Base-by-base conservation (phyloP, 164 flowering plant species). In the Magnolia sinica region DNA sequence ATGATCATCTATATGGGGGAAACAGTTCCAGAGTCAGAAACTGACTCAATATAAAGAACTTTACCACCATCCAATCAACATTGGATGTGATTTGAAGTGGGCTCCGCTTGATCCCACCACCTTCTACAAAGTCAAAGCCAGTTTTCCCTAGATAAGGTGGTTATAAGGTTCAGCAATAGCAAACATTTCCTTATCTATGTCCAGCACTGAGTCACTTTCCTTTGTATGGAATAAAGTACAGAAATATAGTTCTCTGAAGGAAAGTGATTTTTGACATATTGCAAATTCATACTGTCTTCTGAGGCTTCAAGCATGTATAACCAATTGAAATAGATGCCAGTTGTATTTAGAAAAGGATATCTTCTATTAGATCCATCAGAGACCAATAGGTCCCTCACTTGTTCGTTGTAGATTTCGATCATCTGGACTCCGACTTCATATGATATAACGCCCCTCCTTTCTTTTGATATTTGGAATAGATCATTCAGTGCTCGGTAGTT, bases 341-440 rank as follows among this genome's bases (percentile, higher is more conserved):
- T 3, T 74, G 7, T 27, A 49, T 31, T 55, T 1, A 64, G 23
- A 18, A 74, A 88, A 93, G 94, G 98, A 95, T 95, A 95, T 95
- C 93, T 87, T 87, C 86, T 89, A 50, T 77, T 83, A 13, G 92
- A 83, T 64, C 97, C 94, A 84, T 95, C 93, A 71, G 83, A 76
- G 58, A 89, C 91, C 76, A 95, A 75, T 19, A 95, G 83, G 84
- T 95, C 98, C 76, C 97, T 87, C 76, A 93, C 98, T 92, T 93
- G 96, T 79, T 95, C 98, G 80, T 95, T 95, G 83, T 95, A 93
- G 74, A 93, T 95, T 77, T 95, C 98, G 52, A 95, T 88, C 98
- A 95, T 95, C 74, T 95, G 98, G 19, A 93, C 93, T 27, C 87
- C 83, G 50, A 95, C 88, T 65, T 88, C 94, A 85, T 95, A 93